Conservation (phyloP, 202 grass and related monocot genomes). For the Musa balbisiana region DNA sequence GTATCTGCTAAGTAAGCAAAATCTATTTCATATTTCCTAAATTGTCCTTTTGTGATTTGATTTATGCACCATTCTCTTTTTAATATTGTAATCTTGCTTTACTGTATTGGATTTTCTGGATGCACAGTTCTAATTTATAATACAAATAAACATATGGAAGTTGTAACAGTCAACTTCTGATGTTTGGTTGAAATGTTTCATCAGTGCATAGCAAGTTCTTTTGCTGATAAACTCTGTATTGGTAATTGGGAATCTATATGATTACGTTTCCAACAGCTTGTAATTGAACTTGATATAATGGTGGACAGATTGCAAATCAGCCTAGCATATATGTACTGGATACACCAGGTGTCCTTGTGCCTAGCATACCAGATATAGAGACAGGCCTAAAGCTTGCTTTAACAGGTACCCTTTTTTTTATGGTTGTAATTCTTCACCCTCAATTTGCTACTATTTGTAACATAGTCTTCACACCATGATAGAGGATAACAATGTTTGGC, state of each 20-base stretch:
- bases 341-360: constrained; percentile 88
- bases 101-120: no score
- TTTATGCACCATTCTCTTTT: neutral
- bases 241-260: neutral
- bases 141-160: neutral
- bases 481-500: no score
- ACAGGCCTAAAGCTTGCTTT: constrained; percentile 88
- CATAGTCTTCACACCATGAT: neutral
- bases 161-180: neutral
- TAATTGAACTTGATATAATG: constrained; percentile 21
- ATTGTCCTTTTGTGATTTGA: neutral
- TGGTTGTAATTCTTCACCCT: constrained; percentile 16
- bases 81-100: no score
- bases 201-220: neutral
- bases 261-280: constrained; percentile 11
- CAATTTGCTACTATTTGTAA: neutral
- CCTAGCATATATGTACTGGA: constrained; percentile 98
- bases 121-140: neutral
- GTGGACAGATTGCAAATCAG: constrained; percentile 73
- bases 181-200: neutral
- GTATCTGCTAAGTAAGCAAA: no score
- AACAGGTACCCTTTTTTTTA: constrained; percentile 48
- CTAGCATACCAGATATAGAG: constrained; percentile 88
- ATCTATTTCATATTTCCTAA: no score
- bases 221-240: neutral